Evolutionary conservation across 2,329 filamentous ascomycete genomes (phyloP).

Genomic region (Paramyrothecium sp.): DNA sequence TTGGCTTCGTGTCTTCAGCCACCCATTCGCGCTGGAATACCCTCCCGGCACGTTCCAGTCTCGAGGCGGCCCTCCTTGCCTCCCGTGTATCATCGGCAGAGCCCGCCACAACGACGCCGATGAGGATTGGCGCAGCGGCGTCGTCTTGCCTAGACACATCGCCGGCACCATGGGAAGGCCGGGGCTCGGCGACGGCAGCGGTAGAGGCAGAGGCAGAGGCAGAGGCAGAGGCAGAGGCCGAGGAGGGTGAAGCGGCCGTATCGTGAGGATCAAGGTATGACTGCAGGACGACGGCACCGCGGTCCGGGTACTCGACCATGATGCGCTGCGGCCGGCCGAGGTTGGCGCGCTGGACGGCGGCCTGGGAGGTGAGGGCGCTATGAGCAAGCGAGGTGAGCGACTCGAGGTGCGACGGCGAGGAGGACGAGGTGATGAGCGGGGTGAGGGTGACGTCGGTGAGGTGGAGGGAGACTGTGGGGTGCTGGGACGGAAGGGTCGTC

Average conservation of each 20-base stretch:
- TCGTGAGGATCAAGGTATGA: slow-evolving; percentile 44
- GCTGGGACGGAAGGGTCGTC: slow-evolving; percentile 42
- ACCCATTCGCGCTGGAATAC: slow-evolving; percentile 55
- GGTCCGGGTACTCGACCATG: slow-evolving; percentile 53
- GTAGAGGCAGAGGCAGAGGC: slow-evolving; percentile 6
- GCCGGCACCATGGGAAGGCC: slow-evolving; percentile 12
- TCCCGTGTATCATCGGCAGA: slow-evolving; percentile 45
- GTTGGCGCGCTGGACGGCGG: slow-evolving; percentile 50
- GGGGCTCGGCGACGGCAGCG: slow-evolving; percentile 9
- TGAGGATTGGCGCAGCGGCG: slow-evolving; percentile 46
- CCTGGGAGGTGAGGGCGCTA: slow-evolving; percentile 51
- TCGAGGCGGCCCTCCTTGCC: slow-evolving; percentile 49
- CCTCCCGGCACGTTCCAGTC: slow-evolving; percentile 52
- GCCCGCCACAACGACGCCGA: slow-evolving; percentile 53
- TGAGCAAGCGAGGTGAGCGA: slow-evolving; percentile 53
- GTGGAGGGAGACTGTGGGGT: slow-evolving; percentile 53
- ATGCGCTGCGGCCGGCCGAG: slow-evolving; percentile 55
- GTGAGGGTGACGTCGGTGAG: slow-evolving; percentile 56
- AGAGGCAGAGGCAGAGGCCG: neutral
- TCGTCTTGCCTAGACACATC: slow-evolving; percentile 13
- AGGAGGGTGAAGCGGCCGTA: slow-evolving; percentile 11
- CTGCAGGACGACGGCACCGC: slow-evolving; percentile 40
- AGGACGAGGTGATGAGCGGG: slow-evolving; percentile 55
- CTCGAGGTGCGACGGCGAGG: slow-evolving; percentile 39
- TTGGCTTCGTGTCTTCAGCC: slow-evolving; percentile 14